These are phyloP conservation scores for Yamadazyma jaroonii DNA, from an alignment of 1,139 yeast species.

Conservation along the genomic window DNA sequence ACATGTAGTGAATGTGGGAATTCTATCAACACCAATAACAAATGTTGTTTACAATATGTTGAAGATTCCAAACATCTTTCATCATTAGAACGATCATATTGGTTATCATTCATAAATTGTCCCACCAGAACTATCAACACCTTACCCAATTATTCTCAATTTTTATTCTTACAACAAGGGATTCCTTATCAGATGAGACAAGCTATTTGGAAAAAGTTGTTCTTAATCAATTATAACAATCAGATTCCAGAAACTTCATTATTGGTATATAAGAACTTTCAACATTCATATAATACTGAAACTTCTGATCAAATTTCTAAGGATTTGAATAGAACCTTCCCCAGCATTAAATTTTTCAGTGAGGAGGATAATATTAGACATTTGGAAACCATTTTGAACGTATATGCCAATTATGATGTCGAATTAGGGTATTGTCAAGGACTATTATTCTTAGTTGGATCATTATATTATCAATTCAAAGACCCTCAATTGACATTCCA, in stretches of 20 bases:
- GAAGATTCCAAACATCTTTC: slow-evolving; percentile 17
- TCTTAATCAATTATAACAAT: slow-evolving; percentile 27
- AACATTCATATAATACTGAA: slow-evolving; percentile 41
- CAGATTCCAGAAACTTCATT: slow-evolving; percentile 36
- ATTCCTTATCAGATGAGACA: slow-evolving; percentile 39
- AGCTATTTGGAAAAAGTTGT: slow-evolving; percentile 36
- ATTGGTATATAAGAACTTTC: slow-evolving; percentile 39
- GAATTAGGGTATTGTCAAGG: slow-evolving; percentile 77
- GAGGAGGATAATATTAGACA: slow-evolving; percentile 39
- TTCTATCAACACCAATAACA: slow-evolving; percentile 6
- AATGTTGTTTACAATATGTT: slow-evolving; percentile 13
- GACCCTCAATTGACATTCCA: slow-evolving; percentile 50
- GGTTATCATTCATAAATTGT: slow-evolving; percentile 45
- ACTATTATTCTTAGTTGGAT: slow-evolving; percentile 63
- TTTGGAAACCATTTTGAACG: slow-evolving; percentile 59
- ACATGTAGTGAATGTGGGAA: slow-evolving; percentile 26
- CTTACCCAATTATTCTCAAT: slow-evolving; percentile 46
- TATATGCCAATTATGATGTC: slow-evolving; percentile 64
- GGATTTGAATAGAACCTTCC: slow-evolving; percentile 65
- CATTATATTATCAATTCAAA: slow-evolving; percentile 51
- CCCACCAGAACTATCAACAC: slow-evolving; percentile 46
- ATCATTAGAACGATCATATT: slow-evolving; percentile 37
- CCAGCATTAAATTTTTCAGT: slow-evolving; percentile 51
- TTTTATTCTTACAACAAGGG: slow-evolving; percentile 39
- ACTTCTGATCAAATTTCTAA: slow-evolving; percentile 55